Evolutionary conservation across 345 rosid genomes (phyloP).

Genomic region (Raphanus raphanistrum): DNA sequence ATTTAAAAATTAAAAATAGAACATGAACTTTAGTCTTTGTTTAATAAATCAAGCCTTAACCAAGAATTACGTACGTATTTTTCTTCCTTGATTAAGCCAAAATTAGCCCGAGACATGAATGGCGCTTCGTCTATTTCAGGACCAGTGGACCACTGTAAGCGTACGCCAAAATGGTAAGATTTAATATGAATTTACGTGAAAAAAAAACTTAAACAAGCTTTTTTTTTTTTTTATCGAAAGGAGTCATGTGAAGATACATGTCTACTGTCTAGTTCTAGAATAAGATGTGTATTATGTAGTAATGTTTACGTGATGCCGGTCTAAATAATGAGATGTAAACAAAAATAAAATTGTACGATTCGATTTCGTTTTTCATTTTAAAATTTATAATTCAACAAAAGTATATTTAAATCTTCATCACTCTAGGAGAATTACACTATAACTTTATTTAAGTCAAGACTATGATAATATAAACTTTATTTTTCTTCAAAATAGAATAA

Average conservation of each 20-base stretch:
- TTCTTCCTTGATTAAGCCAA: conserved; percentile 26
- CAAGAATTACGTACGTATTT: not conserved
- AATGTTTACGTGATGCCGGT: conserved; percentile 35
- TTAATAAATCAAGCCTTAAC: not conserved
- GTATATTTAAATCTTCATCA: not conserved
- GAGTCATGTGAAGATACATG: conserved; percentile 30
- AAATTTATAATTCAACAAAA: not conserved
- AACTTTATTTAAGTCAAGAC: not conserved
- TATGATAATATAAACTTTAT: no score
- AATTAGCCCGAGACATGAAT: conserved; percentile 34
- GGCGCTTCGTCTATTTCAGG: conserved; percentile 41
- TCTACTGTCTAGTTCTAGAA: conserved; percentile 21
- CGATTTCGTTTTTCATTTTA: not conserved
- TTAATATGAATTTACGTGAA: conserved; percentile 34
- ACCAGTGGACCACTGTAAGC: conserved; percentile 41
- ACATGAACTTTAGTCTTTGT: conserved; percentile 23
- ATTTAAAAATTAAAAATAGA: not conserved
- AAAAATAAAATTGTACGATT: conserved; percentile 3
- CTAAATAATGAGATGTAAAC: conserved; percentile 27
- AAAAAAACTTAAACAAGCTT: not conserved
- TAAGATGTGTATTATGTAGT: no score
- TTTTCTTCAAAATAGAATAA: no score
- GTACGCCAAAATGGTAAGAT: conserved; percentile 39
- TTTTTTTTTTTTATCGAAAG: not conserved
- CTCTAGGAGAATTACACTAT: conserved; percentile 10